Base-by-base conservation (phyloP, 2,329 filamentous ascomycete genomes). In the Dothistroma pini region DNA sequence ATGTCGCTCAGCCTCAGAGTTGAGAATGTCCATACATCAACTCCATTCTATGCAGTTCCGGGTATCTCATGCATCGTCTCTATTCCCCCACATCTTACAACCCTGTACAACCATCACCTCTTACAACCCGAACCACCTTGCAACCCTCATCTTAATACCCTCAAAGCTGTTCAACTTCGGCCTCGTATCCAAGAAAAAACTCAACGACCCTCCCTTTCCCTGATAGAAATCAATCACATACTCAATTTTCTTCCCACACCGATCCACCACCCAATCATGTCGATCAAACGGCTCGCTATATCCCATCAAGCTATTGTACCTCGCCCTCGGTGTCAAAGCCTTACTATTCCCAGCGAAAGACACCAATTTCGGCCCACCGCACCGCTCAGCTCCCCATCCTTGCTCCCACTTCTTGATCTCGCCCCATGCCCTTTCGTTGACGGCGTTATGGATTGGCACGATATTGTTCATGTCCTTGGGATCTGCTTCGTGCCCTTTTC, bases 181-280 rank as follows among this genome's bases (percentile, higher is more conserved):
- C 68, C 86, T 77, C 5, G 88, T 86, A 71, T 88, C 86, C 56
- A 88, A 71, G 70, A 85, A 88, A 68, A 88, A 88, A 66, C 82
- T 87, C 66, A 88, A 70, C 70, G 64, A 75, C 60, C 72, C 76
- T 58, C 76, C 75, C 68, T 81, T 85, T 0, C 95, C 95, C 5
- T 91, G 87, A 74, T 99, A 99, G 71, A 99, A 99, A 77, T 99
- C 95, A 75, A 99, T 99, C 44, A 99, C 89, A 74, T 99, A 99
- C 70, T 97, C 95, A 54, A 99, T 79, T 71, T 85, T 86, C 21
- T 81, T 88, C 32, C 90, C 93, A 73, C 95, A 97, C 56, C 95
- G 83, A 77, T 99, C 93, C 38, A 99, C 88, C 25, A 97, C 87
- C 95, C 95, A 99, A 76, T 99, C 95, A 75, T 99, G 95, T 31